Conservation (phyloP, 1,139 yeast species). For the Kazachstania sp. region DNA sequence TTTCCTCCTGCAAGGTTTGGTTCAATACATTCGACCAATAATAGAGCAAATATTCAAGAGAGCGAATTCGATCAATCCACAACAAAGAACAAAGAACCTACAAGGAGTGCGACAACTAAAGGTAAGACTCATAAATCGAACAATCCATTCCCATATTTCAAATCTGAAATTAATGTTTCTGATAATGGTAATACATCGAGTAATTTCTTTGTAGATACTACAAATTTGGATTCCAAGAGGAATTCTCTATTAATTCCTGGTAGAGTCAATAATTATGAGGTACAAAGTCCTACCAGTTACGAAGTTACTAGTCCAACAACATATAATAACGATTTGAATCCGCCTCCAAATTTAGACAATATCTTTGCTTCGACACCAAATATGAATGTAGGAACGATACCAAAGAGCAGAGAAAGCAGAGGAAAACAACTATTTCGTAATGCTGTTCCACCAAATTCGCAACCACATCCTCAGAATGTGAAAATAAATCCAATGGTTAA, state of each 20-base stretch:
- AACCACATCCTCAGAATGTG: no score
- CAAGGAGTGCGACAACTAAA: not conserved
- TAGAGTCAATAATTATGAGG: not conserved
- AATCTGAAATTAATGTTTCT: slow-evolving; percentile 5
- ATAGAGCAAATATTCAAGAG: not conserved
- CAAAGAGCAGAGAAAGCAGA: not conserved
- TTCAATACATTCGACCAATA: not conserved
- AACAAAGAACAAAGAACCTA: not conserved
- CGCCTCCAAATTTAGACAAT: slow-evolving; percentile 1
- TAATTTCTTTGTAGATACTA: not conserved
- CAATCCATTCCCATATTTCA: slow-evolving; percentile 29
- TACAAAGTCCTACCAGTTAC: not conserved
- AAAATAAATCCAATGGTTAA: not conserved
- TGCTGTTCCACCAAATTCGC: not conserved
- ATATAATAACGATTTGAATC: not conserved
- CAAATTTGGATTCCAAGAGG: not conserved
- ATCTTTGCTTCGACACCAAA: slow-evolving; percentile 1
- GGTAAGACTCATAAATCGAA: slow-evolving; percentile 26
- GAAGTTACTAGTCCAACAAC: not conserved
- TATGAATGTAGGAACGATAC: not conserved
- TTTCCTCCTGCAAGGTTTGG: slow-evolving; percentile 13
- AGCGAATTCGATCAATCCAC: not conserved
- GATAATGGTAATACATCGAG: slow-evolving; percentile 2
- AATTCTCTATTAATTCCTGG: not conserved
- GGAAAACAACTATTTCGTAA: slow-evolving; percentile 2